Conservation (phyloP, 176 grass and related monocot genomes). For the Oryza glaberrima region DNA sequence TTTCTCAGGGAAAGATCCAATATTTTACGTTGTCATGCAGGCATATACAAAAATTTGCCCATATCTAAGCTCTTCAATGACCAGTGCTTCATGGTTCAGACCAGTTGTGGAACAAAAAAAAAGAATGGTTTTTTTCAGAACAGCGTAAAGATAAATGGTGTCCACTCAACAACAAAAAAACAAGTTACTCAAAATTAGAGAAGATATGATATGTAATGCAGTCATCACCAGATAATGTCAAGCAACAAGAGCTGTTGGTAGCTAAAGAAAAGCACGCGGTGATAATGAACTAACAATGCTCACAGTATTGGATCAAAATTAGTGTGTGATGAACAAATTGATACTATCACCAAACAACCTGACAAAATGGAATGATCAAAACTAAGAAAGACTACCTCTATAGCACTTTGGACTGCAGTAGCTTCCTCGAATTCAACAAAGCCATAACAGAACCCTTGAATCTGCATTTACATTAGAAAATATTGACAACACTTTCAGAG, state of each 20-base stretch:
- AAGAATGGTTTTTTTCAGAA: too few relatives aligned
- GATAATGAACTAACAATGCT: constrained; percentile 1
- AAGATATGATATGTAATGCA: constrained; percentile 2
- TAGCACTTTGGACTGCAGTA: constrained; percentile 70
- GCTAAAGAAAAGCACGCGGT: neutral
- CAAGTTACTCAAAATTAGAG: constrained; percentile 24
- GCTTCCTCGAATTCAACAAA: constrained; percentile 89
- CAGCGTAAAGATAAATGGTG: neutral
- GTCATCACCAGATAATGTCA: neutral
- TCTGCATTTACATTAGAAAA: constrained; percentile 50
- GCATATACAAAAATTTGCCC: too few relatives aligned
- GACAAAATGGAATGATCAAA: neutral
- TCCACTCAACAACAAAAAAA: neutral
- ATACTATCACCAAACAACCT: neutral
- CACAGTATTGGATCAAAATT: neutral
- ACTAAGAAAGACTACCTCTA: constrained; percentile 56
- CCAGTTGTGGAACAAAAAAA: neutral
- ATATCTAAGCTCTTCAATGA: too few relatives aligned
- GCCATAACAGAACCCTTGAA: constrained; percentile 89
- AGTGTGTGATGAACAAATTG: constrained; percentile 4
- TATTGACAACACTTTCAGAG: neutral
- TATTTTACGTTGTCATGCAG: too few relatives aligned
- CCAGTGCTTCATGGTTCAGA: too few relatives aligned
- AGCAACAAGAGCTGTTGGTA: neutral
- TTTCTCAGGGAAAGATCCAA: too few relatives aligned